A percentile compares a stretch with the other conserved stretches of the same genome.
Conservation (phyloP, 805 yeast species). For the Starmerella geochares region DNA sequence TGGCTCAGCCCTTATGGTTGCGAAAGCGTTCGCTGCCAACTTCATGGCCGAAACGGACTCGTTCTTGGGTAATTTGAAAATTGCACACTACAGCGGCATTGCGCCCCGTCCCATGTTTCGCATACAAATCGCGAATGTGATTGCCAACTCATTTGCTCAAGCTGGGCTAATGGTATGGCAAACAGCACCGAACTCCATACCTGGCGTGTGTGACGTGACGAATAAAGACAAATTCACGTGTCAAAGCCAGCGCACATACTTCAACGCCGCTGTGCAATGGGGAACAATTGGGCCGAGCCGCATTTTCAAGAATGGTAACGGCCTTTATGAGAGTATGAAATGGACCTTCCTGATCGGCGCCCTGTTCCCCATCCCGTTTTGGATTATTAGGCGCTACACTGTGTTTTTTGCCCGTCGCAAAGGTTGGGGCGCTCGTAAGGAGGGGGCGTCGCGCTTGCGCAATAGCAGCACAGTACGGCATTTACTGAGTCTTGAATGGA, state of each 20-base stretch:
- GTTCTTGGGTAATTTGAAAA: slow-evolving; percentile 44
- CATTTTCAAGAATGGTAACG: slow-evolving; percentile 6
- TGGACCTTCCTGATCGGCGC: slow-evolving; percentile 43
- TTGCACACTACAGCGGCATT: slow-evolving; percentile 48
- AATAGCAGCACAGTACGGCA: not conserved
- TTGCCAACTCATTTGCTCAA: slow-evolving; percentile 25
- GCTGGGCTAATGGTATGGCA: slow-evolving; percentile 31
- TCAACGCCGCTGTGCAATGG: slow-evolving; percentile 44
- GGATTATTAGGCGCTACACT: slow-evolving; percentile 47
- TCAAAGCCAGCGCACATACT: slow-evolving; percentile 31
- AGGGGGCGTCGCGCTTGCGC: slow-evolving; percentile 8
- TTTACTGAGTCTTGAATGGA: slow-evolving; percentile 24
- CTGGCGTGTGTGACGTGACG: slow-evolving; percentile 33
- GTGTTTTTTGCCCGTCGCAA: slow-evolving; percentile 13
- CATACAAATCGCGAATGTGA: slow-evolving; percentile 33
- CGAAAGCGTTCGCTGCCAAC: slow-evolving; percentile 47
- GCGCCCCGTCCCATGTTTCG: slow-evolving; percentile 52
- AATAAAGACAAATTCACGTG: slow-evolving; percentile 11
- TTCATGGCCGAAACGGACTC: slow-evolving; percentile 54
- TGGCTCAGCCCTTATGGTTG: slow-evolving; percentile 42
- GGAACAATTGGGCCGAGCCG: slow-evolving; percentile 40
- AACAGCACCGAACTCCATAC: slow-evolving; percentile 30
- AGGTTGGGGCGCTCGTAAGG: slow-evolving; percentile 6
- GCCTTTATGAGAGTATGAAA: slow-evolving; percentile 25
- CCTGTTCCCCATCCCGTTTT: slow-evolving; percentile 49